Base-by-base conservation (phyloP, 345 rosid genomes). In the Stellera chamaejasme region DNA sequence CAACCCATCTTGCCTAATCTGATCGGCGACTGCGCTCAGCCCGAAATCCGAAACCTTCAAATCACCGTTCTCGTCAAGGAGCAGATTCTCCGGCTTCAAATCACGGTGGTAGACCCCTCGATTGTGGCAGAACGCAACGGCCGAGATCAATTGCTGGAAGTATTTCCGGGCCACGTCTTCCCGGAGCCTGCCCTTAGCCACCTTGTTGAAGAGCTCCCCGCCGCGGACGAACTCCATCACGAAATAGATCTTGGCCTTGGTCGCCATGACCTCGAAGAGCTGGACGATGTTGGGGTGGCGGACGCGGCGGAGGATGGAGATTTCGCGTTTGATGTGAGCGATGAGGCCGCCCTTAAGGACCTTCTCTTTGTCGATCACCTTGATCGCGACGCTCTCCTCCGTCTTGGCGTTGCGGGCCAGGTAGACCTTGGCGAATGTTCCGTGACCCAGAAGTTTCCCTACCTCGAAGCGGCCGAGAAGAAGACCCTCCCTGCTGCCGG, bases 71-170 rank as follows among this genome's bases (percentile, higher is more conserved):
- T 79, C 86, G 56, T 91, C 98, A 1, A 91, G 74, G 26, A 90
- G 81, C 1, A 87, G 76, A 54, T 87, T 90, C 48, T 90, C 96
- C 6, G 97, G 96, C 59, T 90, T 87, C 13, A 90, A 63, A 32
- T 90, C 97, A 7, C 96, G 94, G 63, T 90, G 97, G 50, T 85
- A 80, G 45, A 90, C 89, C 1, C 96, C 97, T 28, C 91, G 80
- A 0, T 83, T 79, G 39, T 85, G 97, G 50, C 97, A 90, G 62
- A 87, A 87, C 7, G 68, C 67, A 6, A 90, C 85, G 0, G 96
- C 91, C 10, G 94, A 81, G 2, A 85, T 78, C 48, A 90, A 72
- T 59, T 90, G 91, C 70, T 87, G 97, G 64, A 87, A 85, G 60
- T 79, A 90, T 25, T 63, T 70, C 42, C 94, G 58, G 0, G 95